These are phyloP conservation scores for Backusella liffmaniae DNA, from an alignment of 192 early-diverging fungal species.

Conservation along the genomic window DNA sequence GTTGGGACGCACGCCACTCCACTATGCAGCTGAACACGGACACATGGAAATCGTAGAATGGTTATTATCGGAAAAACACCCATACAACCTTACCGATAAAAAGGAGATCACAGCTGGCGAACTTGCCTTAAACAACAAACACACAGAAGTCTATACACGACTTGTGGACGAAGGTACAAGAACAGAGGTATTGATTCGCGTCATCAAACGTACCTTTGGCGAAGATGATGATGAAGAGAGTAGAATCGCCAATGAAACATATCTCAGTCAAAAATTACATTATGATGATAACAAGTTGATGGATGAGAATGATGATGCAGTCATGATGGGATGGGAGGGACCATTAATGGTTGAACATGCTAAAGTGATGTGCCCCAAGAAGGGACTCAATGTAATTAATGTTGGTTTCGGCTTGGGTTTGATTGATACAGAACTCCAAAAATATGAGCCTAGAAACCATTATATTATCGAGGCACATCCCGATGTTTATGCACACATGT, in stretches of 20 bases:
- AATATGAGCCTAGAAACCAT: conserved; percentile 66
- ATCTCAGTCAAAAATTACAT: conserved; percentile 72
- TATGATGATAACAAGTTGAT: conserved; percentile 81
- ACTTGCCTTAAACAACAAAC: conserved; percentile 68
- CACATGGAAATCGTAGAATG: conserved; percentile 60
- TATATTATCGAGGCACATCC: conserved; percentile 98
- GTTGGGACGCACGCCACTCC: conserved; percentile 60
- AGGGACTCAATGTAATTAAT: conserved; percentile 63
- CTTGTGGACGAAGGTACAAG: conserved; percentile 86
- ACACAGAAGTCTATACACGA: conserved; percentile 67
- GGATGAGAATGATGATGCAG: conserved; percentile 86
- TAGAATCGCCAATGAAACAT: conserved; percentile 69
- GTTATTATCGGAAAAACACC: conserved; percentile 64
- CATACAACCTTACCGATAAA: conserved; percentile 83
- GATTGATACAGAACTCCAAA: conserved; percentile 83
- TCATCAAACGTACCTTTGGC: conserved; percentile 37
- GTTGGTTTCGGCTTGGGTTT: conserved; percentile 93
- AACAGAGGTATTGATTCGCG: conserved; percentile 76
- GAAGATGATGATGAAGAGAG: conserved; percentile 41
- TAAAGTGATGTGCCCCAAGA: conserved; percentile 64
- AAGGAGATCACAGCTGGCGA: conserved; percentile 81
- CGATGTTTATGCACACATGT: conserved; percentile 90
- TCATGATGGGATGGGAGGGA: conserved; percentile 99
- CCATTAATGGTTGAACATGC: conserved; percentile 91
- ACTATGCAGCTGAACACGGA: conserved; percentile 70